Base-by-base conservation (phyloP, 2,329 filamentous ascomycete genomes). In the Teratosphaeria gauchensis region DNA sequence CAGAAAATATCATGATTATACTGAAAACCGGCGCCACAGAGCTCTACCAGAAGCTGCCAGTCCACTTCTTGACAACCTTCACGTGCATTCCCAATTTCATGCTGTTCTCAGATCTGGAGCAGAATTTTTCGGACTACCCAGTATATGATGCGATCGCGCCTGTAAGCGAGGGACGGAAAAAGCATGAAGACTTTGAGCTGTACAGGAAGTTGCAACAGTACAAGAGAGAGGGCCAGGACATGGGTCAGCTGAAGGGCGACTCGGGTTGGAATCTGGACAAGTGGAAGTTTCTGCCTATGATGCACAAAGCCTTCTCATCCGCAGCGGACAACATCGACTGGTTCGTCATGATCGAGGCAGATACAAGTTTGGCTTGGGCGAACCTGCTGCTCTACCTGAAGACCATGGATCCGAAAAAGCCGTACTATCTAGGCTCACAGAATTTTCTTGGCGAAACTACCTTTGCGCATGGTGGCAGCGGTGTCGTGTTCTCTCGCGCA, bases 21-120 rank as follows among this genome's bases (percentile, higher is more conserved):
- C 72, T 86, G 59, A 81, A 82, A 66, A 85, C 83, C 0, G 83
- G 82, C 55, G 81, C 82, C 14, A 82, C 81, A 14, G 82, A 85
- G 65, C 75, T 81, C 3, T 73, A 76, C 59, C 75, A 79, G 33
- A 83, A 84, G 67, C 76, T 85, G 4, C 81, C 81, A 2, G 72
- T 77, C 6, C 82, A 84, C 65, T 78, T 84, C 62, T 66, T 75
- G 54, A 82, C 80, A 1, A 80, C 81, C 1, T 74, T 85, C 38
- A 76, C 76, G 60, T 85, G 82, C 70, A 63, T 68, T 7, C 68
- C 66, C 1, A 64, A 72, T 56, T 69, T 66, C 61, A 72, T 81
- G 55, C 71, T 83, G 63, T 78, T 80, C 64, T 82, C 80, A 57
- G 80, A 83, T 64, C 73, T 78, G 12, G 77, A 77, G 53, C 75